Evolutionary conservation across 2,329 filamentous ascomycete genomes (phyloP), one percentile per base, ranked within the genome.

Genomic region (Colletotrichum sp.): DNA sequence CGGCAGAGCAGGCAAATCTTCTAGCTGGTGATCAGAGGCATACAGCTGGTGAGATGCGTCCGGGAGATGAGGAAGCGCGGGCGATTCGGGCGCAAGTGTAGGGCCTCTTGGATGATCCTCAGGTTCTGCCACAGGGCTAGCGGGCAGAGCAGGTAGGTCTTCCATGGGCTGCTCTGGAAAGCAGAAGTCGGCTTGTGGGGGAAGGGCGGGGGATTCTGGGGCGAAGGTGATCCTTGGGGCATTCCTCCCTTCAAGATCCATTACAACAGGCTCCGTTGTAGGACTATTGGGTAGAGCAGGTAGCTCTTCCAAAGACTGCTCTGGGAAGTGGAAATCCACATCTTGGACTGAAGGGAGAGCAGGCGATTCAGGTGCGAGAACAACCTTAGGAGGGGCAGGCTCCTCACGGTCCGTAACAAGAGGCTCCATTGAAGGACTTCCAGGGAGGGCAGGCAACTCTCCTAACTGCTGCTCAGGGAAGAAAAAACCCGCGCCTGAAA

Each of bases 1-100:
- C n/a, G 19, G 73, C 34, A 75, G 81, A 28, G 65, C 57, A 25
- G 75, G 77, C 28, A 78, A 36, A n/a, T 77, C 63, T 19, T 60
- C 61, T 27, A 74, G 22, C 16, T 76, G 34, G n/a, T 59, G 25
- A 30, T 65, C 64, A 12, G 30, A 27, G 32, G 60, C 22, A 19
- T 48, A 57, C 15, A 60, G 7, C 30, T 64, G 64, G 28, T 52
- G 27, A 22, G 9, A 22, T 32, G 44, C 22, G 6, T 28, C 28
- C 19, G 63, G 30, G 15, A 27, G 16, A 15, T 13, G 32, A 12
- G 70, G 72, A 36, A 64, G 68, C 4, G 59, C 27, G 52, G 68
- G 59, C 15, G 68, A 71, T 64, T 63, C 68, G 9, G 57, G 52
- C 8, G 19, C 22, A 34, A 28, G 25, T 16, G 16, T 9, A 19